Conservation (phyloP, 1,139 yeast genomes). For the Wickerhamiella pararugosa region DNA sequence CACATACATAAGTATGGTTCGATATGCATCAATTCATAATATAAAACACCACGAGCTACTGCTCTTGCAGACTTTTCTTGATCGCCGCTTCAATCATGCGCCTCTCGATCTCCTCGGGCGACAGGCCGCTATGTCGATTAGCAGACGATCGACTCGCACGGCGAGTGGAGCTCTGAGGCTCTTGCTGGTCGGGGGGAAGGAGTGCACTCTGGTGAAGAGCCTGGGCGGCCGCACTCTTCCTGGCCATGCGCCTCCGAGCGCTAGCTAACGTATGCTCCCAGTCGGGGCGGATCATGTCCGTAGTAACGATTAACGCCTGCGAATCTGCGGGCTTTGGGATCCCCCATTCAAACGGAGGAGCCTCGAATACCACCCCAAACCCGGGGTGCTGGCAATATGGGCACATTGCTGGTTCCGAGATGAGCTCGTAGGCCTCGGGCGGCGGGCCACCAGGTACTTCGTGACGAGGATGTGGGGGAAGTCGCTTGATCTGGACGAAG, state of each 20-base stretch:
- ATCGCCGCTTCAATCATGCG: constrained; percentile 16
- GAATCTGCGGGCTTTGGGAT: constrained; percentile 17
- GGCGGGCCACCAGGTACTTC: constrained; percentile 11
- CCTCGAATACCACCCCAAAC: constrained; percentile 69
- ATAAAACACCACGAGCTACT: neutral
- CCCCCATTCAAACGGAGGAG: constrained; percentile 34
- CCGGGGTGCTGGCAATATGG: constrained; percentile 86
- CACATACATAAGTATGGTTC: neutral
- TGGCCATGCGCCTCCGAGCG: constrained; percentile 65
- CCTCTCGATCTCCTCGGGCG: constrained; percentile 12
- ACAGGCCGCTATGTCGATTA: constrained; percentile 7
- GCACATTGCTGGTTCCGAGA: constrained; percentile 79
- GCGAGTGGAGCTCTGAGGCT: constrained; percentile 14
- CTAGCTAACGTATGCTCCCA: constrained; percentile 65
- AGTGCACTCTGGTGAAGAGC: constrained; percentile 79
- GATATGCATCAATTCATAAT: neutral
- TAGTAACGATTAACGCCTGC: constrained; percentile 34
- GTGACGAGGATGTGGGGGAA: constrained; percentile 93
- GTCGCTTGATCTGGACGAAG: constrained; percentile 84
- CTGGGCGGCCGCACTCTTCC: constrained; percentile 85
- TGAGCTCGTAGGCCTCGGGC: constrained; percentile 18
- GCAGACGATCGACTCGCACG: constrained; percentile 10
- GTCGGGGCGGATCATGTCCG: constrained; percentile 78
- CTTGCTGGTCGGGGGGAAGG: constrained; percentile 24
- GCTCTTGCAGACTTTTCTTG: constrained; percentile 12